Percentiles rank a stretch among this genome's conserved stretches.
Evolutionary conservation across 176 grass and related monocot genomes (phyloP).

Genomic region (Cymbopogon citratus): DNA sequence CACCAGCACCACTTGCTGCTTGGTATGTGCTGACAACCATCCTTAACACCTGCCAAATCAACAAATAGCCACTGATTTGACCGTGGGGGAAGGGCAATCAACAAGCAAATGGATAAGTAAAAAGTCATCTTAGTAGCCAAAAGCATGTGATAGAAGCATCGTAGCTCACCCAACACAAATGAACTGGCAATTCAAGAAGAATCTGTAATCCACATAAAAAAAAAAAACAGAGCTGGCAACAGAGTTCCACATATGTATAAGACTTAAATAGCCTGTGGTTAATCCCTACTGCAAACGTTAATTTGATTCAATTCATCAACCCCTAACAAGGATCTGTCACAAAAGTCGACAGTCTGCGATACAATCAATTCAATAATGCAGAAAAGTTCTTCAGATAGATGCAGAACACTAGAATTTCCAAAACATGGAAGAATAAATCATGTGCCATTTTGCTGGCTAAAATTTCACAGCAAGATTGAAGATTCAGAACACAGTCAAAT

Average conservation of each 20-base stretch:
- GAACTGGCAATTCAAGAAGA: not conserved
- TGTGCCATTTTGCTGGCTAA: not conserved
- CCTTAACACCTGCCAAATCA: constrained; percentile 59
- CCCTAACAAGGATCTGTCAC: not conserved
- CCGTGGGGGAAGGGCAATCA: not conserved
- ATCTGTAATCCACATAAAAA: not conserved
- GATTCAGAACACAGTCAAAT: not conserved
- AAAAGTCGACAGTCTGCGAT: not conserved
- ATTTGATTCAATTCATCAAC: not conserved
- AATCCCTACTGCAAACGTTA: not conserved
- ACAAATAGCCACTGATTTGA: not conserved
- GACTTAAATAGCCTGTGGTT: not conserved
- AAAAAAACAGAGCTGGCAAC: not conserved
- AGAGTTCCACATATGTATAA: not conserved
- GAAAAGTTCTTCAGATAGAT: not conserved
- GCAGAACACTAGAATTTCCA: not conserved
- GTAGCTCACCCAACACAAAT: not conserved
- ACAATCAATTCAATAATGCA: not conserved
- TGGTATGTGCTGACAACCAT: constrained; percentile 99
- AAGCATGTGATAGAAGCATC: not conserved
- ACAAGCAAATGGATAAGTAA: not conserved
- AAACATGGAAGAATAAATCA: not conserved
- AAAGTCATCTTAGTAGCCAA: not conserved
- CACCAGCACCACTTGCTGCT: constrained; percentile 96
- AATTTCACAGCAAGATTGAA: not conserved